Conservation (phyloP, 495 filamentous ascomycete genomes). For the Aspergillus taichungensis region DNA sequence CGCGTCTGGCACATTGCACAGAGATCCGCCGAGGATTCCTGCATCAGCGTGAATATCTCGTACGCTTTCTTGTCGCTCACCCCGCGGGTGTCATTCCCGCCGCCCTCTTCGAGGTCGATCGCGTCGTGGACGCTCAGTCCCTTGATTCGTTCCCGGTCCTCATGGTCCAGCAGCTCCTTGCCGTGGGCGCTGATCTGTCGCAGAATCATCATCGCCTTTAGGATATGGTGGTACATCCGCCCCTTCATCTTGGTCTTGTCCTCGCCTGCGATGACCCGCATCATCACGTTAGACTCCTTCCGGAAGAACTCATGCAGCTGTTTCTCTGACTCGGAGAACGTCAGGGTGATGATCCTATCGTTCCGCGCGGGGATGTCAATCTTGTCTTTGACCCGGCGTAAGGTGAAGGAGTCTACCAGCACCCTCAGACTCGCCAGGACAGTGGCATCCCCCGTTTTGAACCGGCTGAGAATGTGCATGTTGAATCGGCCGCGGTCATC, state of each 20-base stretch:
- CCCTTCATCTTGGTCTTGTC: conserved; percentile 60
- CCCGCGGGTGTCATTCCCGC: conserved; percentile 46
- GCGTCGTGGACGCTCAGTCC: conserved; percentile 72
- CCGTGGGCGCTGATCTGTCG: conserved; percentile 89
- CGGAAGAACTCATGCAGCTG: conserved; percentile 54
- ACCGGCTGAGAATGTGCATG: conserved; percentile 70
- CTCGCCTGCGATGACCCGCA: conserved; percentile 45
- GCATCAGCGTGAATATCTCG: conserved; percentile 72
- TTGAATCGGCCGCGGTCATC: conserved; percentile 65
- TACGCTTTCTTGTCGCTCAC: conserved; percentile 61
- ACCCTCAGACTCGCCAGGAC: conserved; percentile 78
- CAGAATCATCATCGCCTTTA: conserved; percentile 83
- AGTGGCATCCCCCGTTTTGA: conserved; percentile 67
- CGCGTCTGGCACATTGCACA: conserved; percentile 62
- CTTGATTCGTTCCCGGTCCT: conserved; percentile 68
- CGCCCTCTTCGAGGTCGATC: conserved; percentile 76
- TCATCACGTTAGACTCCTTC: conserved; percentile 52
- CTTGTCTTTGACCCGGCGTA: conserved; percentile 86
- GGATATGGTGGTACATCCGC: conserved; percentile 76
- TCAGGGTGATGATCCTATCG: conserved; percentile 58
- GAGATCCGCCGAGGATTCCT: conserved; percentile 59
- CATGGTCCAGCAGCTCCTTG: conserved; percentile 71
- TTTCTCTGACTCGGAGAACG: conserved; percentile 47
- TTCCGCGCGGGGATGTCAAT: conserved; percentile 69
- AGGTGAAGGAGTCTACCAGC: conserved; percentile 85